phyloP scores from a whole-genome alignment of 78 protist genomes.

The Dictyostelium brefeldianum region DNA sequence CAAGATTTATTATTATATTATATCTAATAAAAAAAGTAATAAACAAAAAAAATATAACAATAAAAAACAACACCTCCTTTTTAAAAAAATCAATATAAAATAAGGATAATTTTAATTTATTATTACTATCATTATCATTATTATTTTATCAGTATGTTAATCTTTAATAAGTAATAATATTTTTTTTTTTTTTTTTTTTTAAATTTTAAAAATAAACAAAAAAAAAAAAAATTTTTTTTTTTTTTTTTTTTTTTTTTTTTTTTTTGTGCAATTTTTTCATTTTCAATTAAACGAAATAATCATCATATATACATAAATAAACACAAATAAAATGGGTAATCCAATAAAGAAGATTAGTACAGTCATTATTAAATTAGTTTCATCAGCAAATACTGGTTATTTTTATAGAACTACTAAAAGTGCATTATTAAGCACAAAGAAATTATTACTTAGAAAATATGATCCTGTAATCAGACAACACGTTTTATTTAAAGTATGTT shows the following conservation, averaged over 20 bases:
- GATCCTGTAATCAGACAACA: conserved; percentile 78
- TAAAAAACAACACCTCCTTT: too few relatives aligned
- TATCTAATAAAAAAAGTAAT: too few relatives aligned
- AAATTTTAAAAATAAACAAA: too few relatives aligned
- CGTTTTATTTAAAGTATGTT: conserved; percentile 69
- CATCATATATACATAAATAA: neutral
- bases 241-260: neutral
- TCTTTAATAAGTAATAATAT: too few relatives aligned
- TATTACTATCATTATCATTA: too few relatives aligned
- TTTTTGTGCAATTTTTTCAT: neutral
- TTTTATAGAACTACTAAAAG: conserved; percentile 73
- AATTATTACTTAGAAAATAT: conserved; percentile 70
- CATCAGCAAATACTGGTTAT: conserved; percentile 69
- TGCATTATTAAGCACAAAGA: conserved; percentile 36
- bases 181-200: conserved; percentile 11
- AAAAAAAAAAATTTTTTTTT: neutral
- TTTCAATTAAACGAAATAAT: neutral
- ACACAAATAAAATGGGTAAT: conserved; percentile 37
- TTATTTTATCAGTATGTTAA: too few relatives aligned
- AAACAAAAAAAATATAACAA: too few relatives aligned
- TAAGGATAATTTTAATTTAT: too few relatives aligned
- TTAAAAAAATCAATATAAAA: too few relatives aligned
- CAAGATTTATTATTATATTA: too few relatives aligned
- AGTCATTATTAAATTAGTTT: conserved; percentile 59
- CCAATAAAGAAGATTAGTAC: conserved; percentile 59